Evolutionary conservation across 352 stramenopile species (phyloP), one percentile per base, ranked within the genome.

Genomic region (Phytophthora pseudosyringae): DNA sequence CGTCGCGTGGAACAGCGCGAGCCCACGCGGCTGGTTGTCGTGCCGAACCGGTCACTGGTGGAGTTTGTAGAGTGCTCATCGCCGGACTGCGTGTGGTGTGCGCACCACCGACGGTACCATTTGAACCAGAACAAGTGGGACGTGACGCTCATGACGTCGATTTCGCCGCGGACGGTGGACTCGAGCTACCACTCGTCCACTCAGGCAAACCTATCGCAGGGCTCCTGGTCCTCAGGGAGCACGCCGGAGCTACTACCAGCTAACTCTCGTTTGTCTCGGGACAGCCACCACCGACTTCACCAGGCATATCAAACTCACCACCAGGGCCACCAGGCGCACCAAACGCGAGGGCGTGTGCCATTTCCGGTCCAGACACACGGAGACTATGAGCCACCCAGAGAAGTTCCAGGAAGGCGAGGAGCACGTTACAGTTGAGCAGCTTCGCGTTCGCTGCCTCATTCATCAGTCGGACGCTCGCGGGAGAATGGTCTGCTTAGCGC

Each of bases 51-150:
- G 12, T 82, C 76, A 31, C 66, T 91, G 5, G 77, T 91, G 21
- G 83, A 91, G 59, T 91, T 89, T 63, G 80, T 89, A 56, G 83
- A 89, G 69, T 91, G 83, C 35, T 78, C 80, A 11, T 85, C 80
- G 33, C 75, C 83, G 6, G 69, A 78, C 48, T 91, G 83, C 38
- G 80, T 89, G 40, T 91, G 83, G 83, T 91, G 83, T 59, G 78
- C 80, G 4, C 80, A 91, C 68, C 80, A 91, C 58, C 80, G 79
- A 18, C 80, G 78, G 3, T 90, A 79, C 57, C 72, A 90, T 64
- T 71, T 74, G 32, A 71, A 78, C 58, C 72, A 85, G 54, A 79
- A 69, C 52, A 90, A 88, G 49, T 89, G 79, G 79, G 79, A 88
- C 58, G 56, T 81, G 25, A 85, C 79, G 59, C 70, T 89, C 33